Conservation (phyloP, 169 alveolate genomes). For the Perkinsus marinus region DNA sequence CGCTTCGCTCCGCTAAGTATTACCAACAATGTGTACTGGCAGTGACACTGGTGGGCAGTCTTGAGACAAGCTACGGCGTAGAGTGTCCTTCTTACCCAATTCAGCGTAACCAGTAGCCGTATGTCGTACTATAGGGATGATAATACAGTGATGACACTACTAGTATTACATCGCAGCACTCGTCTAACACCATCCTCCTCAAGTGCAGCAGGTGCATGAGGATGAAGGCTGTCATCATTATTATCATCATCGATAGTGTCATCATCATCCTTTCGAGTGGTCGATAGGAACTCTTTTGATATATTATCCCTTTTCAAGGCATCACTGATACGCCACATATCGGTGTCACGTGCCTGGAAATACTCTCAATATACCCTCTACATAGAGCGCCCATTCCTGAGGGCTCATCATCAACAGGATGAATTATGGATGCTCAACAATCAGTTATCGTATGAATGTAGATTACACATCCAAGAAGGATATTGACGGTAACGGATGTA, state of each 20-base stretch:
- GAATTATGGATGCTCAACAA: too few species aligned
- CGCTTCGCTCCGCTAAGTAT: too few species aligned
- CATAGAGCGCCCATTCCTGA: too few species aligned
- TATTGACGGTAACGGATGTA: too few species aligned
- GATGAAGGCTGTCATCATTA: neutral
- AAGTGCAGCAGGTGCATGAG: too few species aligned
- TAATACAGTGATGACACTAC: too few species aligned
- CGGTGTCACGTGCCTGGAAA: neutral
- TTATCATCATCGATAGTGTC: neutral
- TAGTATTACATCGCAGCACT: too few species aligned
- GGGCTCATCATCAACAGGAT: too few species aligned
- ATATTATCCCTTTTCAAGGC: neutral
- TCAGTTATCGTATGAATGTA: too few species aligned
- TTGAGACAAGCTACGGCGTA: neutral
- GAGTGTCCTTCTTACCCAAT: neutral
- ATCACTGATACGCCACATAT: neutral
- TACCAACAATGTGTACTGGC: neutral
- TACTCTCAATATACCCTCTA: too few species aligned
- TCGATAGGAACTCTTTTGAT: neutral
- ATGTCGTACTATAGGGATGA: neutral
- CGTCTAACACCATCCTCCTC: too few species aligned
- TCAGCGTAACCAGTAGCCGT: neutral
- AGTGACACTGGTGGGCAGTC: neutral
- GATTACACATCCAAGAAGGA: too few species aligned
- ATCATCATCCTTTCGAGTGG: neutral